Evolutionary conservation across 352 stramenopile genomes (phyloP).

Genomic region (Globisporangium apiculatum): DNA sequence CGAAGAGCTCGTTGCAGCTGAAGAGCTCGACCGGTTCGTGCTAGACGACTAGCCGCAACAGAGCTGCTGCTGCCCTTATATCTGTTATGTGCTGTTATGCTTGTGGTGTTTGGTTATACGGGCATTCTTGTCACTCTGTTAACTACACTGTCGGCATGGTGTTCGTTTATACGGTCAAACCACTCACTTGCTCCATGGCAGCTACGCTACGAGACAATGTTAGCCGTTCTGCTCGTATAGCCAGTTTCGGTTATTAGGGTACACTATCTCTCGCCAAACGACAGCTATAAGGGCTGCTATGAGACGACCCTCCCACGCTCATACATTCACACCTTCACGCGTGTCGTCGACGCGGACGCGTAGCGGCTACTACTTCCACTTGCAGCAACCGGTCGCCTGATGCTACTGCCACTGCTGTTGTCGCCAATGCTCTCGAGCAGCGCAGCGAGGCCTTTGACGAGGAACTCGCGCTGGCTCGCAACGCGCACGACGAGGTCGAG

Average conservation of each 20-base stretch:
- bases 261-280: no score
- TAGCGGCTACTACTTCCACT: no score
- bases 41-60: constrained; percentile 23
- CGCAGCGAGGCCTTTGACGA: constrained; percentile 31
- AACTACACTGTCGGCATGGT: no score
- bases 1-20: constrained; percentile 40
- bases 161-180: no score
- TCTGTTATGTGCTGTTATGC: no score
- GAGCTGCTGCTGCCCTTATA: background rate
- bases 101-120: no score
- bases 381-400: background rate
- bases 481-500: constrained; percentile 52
- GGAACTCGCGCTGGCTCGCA: constrained; percentile 41
- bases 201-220: no score
- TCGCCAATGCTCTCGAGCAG: background rate
- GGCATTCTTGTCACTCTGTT: background rate
- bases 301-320: no score
- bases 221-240: no score
- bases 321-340: background rate
- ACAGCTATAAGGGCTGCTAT: no score
- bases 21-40: constrained; percentile 50
- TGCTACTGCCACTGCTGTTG: background rate
- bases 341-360: background rate
- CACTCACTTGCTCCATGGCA: no score
- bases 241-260: no score